Percentiles rank a stretch among this genome's conserved stretches.
Conservation (phyloP, 306 rosid genomes). For the Sicyos baderoa region DNA sequence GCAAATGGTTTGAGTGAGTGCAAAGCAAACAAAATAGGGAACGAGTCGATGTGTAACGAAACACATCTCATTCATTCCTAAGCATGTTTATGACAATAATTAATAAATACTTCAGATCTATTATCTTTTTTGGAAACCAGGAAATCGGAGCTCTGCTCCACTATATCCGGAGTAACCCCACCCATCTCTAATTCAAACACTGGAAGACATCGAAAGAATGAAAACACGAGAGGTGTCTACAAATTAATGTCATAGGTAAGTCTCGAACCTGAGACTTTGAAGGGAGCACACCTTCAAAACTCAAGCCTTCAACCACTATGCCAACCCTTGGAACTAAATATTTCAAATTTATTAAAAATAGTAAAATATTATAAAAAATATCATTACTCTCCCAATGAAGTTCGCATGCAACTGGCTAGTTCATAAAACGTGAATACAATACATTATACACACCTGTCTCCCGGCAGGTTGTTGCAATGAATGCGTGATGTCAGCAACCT, state of each 20-base stretch:
- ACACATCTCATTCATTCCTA: neutral
- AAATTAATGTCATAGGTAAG: too few species aligned
- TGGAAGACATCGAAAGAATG: too few species aligned
- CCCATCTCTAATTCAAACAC: too few species aligned
- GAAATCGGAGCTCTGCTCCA: too few species aligned
- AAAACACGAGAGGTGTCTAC: too few species aligned
- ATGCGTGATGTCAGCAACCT: slow-evolving; percentile 94
- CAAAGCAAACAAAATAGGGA: neutral
- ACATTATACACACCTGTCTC: slow-evolving; percentile 49
- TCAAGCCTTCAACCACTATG: too few species aligned
- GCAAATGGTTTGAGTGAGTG: neutral
- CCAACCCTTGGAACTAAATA: too few species aligned
- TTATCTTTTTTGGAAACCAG: too few species aligned
- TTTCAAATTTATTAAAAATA: neutral
- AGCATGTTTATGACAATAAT: neutral
- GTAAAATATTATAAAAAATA: neutral
- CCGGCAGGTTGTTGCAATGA: slow-evolving; percentile 97
- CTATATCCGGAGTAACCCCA: too few species aligned
- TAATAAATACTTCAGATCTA: neutral
- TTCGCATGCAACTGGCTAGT: neutral
- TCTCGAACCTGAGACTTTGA: too few species aligned
- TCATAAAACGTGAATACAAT: slow-evolving; percentile 1
- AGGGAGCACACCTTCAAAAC: too few species aligned
- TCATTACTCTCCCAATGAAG: neutral
- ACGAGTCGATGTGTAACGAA: neutral